These are phyloP conservation scores for Xylariales sp. DNA, from an alignment of 2,329 filamentous ascomycete species.

Conservation along the genomic window DNA sequence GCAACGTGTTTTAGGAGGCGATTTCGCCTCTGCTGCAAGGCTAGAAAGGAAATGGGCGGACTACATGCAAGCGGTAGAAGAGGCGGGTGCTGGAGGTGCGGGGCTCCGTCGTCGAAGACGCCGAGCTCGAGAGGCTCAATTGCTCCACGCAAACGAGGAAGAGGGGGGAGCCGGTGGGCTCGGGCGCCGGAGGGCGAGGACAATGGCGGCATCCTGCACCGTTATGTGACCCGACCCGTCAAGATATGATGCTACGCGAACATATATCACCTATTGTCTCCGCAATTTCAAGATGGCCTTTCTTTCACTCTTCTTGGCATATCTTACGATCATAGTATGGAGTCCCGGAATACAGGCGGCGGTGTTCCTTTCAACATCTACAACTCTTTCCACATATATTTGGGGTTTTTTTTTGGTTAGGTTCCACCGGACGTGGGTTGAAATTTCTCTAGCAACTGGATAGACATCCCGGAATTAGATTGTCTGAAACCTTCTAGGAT, in stretches of 20 bases:
- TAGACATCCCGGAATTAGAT: slow-evolving; percentile 26
- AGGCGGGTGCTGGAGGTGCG: slow-evolving; percentile 76
- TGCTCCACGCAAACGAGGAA: slow-evolving; percentile 83
- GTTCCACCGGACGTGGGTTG: background rate
- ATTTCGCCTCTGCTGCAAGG: slow-evolving; percentile 78
- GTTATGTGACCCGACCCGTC: slow-evolving; percentile 68
- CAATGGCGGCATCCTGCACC: slow-evolving; percentile 66
- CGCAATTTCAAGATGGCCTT: background rate
- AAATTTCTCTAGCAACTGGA: background rate
- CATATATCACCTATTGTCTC: slow-evolving; percentile 1
- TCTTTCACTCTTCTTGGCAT: slow-evolving; percentile 9
- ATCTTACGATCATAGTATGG: slow-evolving; percentile 25
- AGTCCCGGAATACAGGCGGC: slow-evolving; percentile 26
- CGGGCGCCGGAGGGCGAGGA: slow-evolving; percentile 71
- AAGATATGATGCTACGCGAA: too few species aligned
- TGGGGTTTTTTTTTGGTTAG: background rate
- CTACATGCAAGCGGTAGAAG: slow-evolving; percentile 92
- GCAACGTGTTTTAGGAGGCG: slow-evolving; percentile 82
- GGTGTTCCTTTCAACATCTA: background rate
- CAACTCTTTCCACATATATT: background rate
- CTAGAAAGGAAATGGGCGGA: slow-evolving; percentile 92
- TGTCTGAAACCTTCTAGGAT: background rate
- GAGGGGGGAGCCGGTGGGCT: slow-evolving; percentile 68
- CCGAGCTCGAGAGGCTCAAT: slow-evolving; percentile 82
- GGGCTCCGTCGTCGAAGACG: slow-evolving; percentile 77